These are phyloP conservation scores for Epichloe sibirici DNA, from an alignment of 2,329 filamentous ascomycete species.

Conservation along the genomic window DNA sequence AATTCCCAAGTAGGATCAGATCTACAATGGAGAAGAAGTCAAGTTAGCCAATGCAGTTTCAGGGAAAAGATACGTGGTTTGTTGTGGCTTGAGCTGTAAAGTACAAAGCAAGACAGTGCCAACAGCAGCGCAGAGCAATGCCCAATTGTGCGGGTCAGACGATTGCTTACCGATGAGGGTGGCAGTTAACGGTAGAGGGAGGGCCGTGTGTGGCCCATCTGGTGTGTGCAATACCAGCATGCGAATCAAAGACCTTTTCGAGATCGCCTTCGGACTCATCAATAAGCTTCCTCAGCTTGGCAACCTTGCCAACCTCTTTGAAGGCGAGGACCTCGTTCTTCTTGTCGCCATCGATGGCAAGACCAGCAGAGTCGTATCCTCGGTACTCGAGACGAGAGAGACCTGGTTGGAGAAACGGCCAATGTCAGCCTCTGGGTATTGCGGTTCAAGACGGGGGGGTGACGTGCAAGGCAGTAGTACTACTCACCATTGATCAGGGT, in stretches of 20 bases:
- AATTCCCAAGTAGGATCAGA: slow-evolving; percentile 96
- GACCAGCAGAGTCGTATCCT: slow-evolving; percentile 94
- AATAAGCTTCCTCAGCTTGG: slow-evolving; percentile 88
- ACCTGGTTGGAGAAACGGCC: slow-evolving; percentile 38
- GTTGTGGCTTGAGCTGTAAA: neutral
- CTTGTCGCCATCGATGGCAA: slow-evolving; percentile 95
- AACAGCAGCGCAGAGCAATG: too few relatives aligned
- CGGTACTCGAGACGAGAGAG: slow-evolving; percentile 95
- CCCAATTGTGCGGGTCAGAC: too few relatives aligned
- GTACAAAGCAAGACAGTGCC: too few relatives aligned
- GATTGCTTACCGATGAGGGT: slow-evolving; percentile 74
- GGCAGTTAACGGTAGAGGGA: slow-evolving; percentile 90
- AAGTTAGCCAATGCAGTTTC: slow-evolving; percentile 6
- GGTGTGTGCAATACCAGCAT: slow-evolving; percentile 97
- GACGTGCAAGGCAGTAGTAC: neutral
- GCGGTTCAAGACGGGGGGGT: neutral
- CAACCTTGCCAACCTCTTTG: slow-evolving; percentile 99
- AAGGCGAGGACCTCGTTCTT: slow-evolving; percentile 95
- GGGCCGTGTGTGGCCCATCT: slow-evolving; percentile 97
- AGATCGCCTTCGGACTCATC: slow-evolving; percentile 72
- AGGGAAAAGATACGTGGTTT: neutral
- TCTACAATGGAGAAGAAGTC: slow-evolving; percentile 32
- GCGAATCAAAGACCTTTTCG: slow-evolving; percentile 90
- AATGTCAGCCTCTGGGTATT: slow-evolving; percentile 6
- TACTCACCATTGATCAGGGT: slow-evolving; percentile 86